Conservation (phyloP, 2,329 filamentous ascomycete genomes). For the Chaetomiaceae sp. region DNA sequence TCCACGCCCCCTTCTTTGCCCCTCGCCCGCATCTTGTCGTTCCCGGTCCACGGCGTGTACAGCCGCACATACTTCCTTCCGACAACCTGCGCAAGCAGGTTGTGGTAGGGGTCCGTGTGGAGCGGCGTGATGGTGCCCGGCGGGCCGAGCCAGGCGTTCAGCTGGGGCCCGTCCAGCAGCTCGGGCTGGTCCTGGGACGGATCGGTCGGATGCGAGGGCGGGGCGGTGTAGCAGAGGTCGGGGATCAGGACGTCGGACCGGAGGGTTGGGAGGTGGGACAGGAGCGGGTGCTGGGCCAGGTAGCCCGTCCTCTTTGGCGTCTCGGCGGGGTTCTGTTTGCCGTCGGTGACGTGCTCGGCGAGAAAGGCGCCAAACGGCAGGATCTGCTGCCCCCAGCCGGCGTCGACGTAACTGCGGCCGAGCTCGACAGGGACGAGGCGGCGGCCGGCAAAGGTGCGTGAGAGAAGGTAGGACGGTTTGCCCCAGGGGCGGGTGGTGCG, state of each 20-base stretch:
- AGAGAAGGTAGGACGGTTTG: slow-evolving; percentile 67
- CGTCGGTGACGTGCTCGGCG: slow-evolving; percentile 52
- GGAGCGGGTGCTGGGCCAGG: slow-evolving; percentile 85
- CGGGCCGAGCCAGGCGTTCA: slow-evolving; percentile 94
- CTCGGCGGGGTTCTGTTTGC: slow-evolving; percentile 7
- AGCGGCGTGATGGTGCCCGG: slow-evolving; percentile 83
- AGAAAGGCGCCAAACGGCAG: slow-evolving; percentile 72
- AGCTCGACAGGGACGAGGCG: slow-evolving; percentile 83
- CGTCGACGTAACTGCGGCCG: slow-evolving; percentile 82
- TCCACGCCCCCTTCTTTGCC: slow-evolving; percentile 67
- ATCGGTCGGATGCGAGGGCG: no score
- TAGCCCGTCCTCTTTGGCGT: slow-evolving; percentile 55
- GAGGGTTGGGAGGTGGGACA: slow-evolving; percentile 74
- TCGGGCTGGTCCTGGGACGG: slow-evolving; percentile 47
- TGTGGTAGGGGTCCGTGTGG: slow-evolving; percentile 92
- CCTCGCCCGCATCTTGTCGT: slow-evolving; percentile 51
- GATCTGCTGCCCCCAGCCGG: slow-evolving; percentile 77
- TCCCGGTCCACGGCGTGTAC: slow-evolving; percentile 64
- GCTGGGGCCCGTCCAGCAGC: no score
- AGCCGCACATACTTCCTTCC: slow-evolving; percentile 89
- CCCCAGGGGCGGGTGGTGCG: slow-evolving; percentile 64
- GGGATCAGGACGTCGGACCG: slow-evolving; percentile 72
- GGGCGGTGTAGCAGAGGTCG: slow-evolving; percentile 75
- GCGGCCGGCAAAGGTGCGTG: slow-evolving; percentile 68
- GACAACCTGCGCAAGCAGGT: slow-evolving; percentile 83